These are phyloP conservation scores for Halocafeteria seosinensis DNA, from an alignment of 108 stramenopile genomes.

Conservation along the genomic window DNA sequence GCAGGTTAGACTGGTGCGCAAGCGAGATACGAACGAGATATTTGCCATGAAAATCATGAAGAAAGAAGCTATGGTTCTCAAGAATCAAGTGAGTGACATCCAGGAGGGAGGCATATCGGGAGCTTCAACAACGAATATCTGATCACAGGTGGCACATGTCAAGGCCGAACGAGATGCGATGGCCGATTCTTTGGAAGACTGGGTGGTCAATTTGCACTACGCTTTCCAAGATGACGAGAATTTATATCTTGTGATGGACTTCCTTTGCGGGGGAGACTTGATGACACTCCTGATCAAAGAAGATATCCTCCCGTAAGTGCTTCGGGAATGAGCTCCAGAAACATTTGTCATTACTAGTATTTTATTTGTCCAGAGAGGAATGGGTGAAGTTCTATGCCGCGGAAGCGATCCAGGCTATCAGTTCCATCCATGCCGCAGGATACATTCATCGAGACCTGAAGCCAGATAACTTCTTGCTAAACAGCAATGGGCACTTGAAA, in stretches of 20 bases:
- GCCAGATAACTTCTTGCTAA: conserved; percentile 96
- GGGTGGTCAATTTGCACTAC: conserved; percentile 83
- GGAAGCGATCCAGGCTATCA: conserved; percentile 87
- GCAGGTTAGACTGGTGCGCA: conserved; percentile 22
- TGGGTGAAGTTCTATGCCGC: conserved; percentile 89
- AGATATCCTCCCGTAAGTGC: conserved; percentile 37
- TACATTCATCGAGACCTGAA: conserved; percentile 82
- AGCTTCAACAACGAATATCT: conserved; percentile 70
- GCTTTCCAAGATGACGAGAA: conserved; percentile 78
- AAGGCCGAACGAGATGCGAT: conserved; percentile 83
- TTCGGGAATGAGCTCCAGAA: too few species aligned
- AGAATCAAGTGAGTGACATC: conserved; percentile 97
- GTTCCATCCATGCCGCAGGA: conserved; percentile 23
- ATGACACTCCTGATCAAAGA: conserved; percentile 75
- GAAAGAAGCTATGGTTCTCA: conserved; percentile 97
- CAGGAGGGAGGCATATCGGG: conserved; percentile 76
- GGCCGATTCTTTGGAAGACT: conserved; percentile 67
- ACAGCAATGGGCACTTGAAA: conserved; percentile 88
- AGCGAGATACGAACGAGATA: conserved; percentile 41
- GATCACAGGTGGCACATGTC: conserved; percentile 43
- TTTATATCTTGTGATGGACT: conserved; percentile 97
- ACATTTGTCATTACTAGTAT: too few species aligned
- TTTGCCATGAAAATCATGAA: conserved; percentile 97
- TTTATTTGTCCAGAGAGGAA: too few species aligned
- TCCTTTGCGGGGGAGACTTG: conserved; percentile 89